Conservation (phyloP, 2,329 filamentous ascomycete genomes). For the Zalaria obscura region DNA sequence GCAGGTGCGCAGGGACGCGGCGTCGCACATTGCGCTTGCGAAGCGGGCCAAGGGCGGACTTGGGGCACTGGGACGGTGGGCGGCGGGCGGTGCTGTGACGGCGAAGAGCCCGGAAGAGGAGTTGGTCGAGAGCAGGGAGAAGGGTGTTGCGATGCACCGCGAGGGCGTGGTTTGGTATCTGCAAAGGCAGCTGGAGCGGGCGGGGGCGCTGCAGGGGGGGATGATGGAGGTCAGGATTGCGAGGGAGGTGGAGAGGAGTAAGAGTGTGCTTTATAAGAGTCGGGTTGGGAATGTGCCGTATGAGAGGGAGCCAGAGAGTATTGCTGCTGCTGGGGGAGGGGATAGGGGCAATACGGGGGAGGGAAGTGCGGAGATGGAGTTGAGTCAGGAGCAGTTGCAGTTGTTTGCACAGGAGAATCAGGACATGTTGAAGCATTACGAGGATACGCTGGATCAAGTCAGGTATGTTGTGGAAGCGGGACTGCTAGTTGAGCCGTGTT, state of each 20-base stretch:
- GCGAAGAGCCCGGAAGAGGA: slow-evolving; percentile 53
- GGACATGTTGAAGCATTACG: slow-evolving; percentile 84
- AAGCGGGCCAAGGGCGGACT: slow-evolving; percentile 49
- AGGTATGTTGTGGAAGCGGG: slow-evolving; percentile 43
- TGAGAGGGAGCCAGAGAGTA: neutral
- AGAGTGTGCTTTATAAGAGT: slow-evolving; percentile 66
- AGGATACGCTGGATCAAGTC: slow-evolving; percentile 87
- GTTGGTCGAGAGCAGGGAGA: slow-evolving; percentile 55
- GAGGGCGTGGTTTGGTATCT: slow-evolving; percentile 78
- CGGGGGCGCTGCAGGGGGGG: slow-evolving; percentile 61
- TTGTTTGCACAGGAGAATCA: slow-evolving; percentile 89
- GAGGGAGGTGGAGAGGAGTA: slow-evolving; percentile 77
- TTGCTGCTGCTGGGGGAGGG: slow-evolving; percentile 1
- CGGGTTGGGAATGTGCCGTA: slow-evolving; percentile 16
- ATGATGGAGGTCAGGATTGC: slow-evolving; percentile 89
- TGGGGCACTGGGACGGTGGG: slow-evolving; percentile 58
- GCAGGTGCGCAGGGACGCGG: slow-evolving; percentile 63
- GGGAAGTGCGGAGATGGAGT: slow-evolving; percentile 1
- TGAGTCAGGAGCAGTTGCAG: slow-evolving; percentile 63
- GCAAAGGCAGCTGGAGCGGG: slow-evolving; percentile 59
- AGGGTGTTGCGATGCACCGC: slow-evolving; percentile 53
- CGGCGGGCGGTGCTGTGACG: slow-evolving; percentile 34
- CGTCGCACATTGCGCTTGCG: slow-evolving; percentile 54
- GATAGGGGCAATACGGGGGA: neutral
- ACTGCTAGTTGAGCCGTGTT: neutral